A percentile compares a stretch with the other conserved stretches of the same genome.
phyloP scores from a whole-genome alignment of 768 basidiomycete genomes.

The Kwoniella sp. region DNA sequence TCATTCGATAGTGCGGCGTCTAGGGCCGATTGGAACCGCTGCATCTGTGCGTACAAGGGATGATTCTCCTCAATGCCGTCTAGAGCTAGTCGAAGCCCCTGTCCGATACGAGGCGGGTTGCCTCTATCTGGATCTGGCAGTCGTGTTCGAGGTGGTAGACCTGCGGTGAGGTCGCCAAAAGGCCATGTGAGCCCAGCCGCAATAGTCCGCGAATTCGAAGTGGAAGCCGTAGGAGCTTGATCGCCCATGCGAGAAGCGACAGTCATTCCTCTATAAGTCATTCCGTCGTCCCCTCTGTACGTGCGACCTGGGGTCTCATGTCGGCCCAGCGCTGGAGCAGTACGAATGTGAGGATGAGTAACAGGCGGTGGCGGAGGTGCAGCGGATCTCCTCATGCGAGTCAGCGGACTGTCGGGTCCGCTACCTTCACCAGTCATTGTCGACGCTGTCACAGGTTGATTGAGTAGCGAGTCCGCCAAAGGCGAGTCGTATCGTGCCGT shows the following conservation, averaged over 20 bases:
- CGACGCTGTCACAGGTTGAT: slow-evolving; percentile 8
- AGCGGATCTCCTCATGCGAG: background rate
- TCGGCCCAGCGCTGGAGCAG: background rate
- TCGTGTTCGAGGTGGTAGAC: background rate
- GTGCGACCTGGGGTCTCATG: background rate
- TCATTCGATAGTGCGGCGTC: background rate
- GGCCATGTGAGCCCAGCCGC: background rate
- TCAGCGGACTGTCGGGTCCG: background rate
- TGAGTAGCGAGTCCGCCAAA: background rate
- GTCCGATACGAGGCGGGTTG: background rate
- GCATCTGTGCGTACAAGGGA: background rate
- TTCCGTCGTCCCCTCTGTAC: slow-evolving; percentile 6
- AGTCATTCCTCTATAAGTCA: slow-evolving; percentile 22
- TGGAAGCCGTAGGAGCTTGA: background rate
- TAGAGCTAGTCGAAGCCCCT: background rate
- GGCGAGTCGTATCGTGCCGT: background rate
- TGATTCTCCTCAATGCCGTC: background rate
- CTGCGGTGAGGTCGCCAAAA: background rate
- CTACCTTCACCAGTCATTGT: too few species aligned
- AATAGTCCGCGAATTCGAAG: background rate
- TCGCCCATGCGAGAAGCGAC: slow-evolving; percentile 21
- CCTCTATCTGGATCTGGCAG: background rate
- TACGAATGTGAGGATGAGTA: background rate
- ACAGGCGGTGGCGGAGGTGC: background rate
- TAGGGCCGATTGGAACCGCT: background rate